Conservation (phyloP, 2,329 filamentous ascomycete species). For the Sclerotinia borealis region DNA sequence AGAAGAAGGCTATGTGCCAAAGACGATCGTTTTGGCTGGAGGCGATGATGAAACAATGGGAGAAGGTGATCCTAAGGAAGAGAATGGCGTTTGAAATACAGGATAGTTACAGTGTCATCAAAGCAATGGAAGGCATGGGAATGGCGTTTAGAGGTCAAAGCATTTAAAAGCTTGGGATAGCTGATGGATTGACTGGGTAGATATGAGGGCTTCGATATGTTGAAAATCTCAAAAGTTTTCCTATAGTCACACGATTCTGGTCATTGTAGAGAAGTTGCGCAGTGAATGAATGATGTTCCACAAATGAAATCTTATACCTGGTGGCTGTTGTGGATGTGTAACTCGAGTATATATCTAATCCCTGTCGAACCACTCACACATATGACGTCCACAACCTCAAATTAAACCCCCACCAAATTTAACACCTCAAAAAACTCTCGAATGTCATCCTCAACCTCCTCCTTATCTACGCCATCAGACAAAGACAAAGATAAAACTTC, state of each 20-base stretch:
- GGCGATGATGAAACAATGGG: constrained; percentile 56
- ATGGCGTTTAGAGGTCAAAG: constrained; percentile 22
- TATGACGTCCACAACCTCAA: constrained; percentile 5
- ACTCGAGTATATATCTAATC: not conserved
- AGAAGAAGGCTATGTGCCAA: constrained; percentile 48
- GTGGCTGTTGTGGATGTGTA: not conserved
- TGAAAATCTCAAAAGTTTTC: not conserved
- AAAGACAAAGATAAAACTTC: constrained; percentile 11
- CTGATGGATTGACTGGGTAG: constrained; percentile 4
- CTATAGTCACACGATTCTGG: not conserved
- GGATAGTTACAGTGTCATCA: not conserved
- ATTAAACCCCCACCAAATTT: constrained; percentile 6
- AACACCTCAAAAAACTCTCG: constrained; percentile 8
- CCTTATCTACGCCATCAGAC: constrained; percentile 4
- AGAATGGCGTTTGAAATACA: constrained; percentile 36
- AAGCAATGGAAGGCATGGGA: not conserved
- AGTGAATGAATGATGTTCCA: not conserved
- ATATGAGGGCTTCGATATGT: not conserved
- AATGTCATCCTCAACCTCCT: constrained; percentile 21
- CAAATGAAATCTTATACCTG: not conserved
- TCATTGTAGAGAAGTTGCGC: not conserved
- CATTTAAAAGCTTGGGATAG: constrained; percentile 16
- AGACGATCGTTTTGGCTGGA: constrained; percentile 59
- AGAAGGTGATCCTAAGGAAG: constrained; percentile 28
- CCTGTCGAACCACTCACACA: not conserved